Conservation (phyloP, 2,329 filamentous ascomycete species). For the Cordyceps sp. region DNA sequence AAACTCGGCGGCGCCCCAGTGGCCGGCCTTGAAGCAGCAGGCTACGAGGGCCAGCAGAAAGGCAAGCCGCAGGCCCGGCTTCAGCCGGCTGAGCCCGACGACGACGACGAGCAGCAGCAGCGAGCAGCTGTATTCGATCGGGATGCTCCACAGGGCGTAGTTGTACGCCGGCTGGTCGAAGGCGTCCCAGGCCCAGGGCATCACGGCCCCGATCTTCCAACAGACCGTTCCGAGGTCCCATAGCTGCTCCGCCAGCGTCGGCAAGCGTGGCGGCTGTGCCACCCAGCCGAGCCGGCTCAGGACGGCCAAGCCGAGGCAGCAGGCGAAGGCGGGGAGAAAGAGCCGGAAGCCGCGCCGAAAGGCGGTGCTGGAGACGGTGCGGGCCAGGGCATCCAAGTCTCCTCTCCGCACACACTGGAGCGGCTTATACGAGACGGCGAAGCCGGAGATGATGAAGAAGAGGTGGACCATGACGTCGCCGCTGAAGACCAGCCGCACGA, state of each 20-base stretch:
- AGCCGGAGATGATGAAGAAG: slow-evolving; percentile 1
- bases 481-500: not conserved
- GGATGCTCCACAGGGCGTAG: not conserved
- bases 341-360: not conserved
- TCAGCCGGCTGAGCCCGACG: not conserved
- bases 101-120: not conserved
- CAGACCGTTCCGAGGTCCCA: not conserved
- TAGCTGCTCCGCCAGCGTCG: not conserved
- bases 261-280: not conserved
- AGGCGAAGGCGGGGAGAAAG: not conserved
- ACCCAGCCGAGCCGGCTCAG: not conserved
- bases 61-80: not conserved
- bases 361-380: not conserved
- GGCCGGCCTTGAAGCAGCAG: not conserved
- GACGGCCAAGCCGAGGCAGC: not conserved
- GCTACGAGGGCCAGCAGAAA: not conserved
- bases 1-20: not conserved
- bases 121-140: not conserved
- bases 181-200: not conserved
- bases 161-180: not conserved
- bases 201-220: not conserved
- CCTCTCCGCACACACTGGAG: not conserved
- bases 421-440: not conserved
- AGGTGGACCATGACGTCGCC: slow-evolving; percentile 1
- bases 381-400: not conserved